Evolutionary conservation across 2,329 filamentous ascomycete species (phyloP), one percentile per base, ranked within the genome.

Genomic region (Aspergillus fructus): DNA sequence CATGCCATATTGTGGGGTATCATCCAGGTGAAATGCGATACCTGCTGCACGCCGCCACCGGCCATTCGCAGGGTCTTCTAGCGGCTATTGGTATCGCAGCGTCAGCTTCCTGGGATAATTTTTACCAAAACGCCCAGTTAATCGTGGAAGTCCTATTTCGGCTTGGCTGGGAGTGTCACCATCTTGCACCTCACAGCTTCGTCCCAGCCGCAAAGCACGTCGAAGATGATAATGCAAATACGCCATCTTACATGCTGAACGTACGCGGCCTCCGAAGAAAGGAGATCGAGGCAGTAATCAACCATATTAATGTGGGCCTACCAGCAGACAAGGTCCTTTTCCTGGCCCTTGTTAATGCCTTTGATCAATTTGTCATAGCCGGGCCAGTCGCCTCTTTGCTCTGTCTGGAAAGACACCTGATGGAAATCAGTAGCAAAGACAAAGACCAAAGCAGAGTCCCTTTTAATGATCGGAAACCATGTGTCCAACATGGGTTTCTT

Each of bases 21-120:
- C 59, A 62, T 21, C 74, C 74, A 0, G 72, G 71, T 3, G 66
- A 71, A 7, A 54, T 75, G 49, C 60, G 65, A 11, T 53, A 60
- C 24, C 53, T 48, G 27, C 64, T 65, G 45, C 60, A 43, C 50
- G 70, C 64, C 4, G 57, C 67, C 1, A 71, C 72, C 3, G 75
- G 75, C 4, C 75, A 77, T 56, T 75, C 72, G 3, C 75, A 78
- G 47, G 75, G 75, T 12, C 61, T 77, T 9, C 58, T 76, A 17
- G 63, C 71, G 12, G 73, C 75, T 3, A 69, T 73, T 17, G 66
- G 63, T n/a, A 64, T 76, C 2, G 65, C 75, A 1, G 63, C 65
- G 1, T 70, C 69, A 0, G 62, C 64, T 6, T 66, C 66, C 1
- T 77, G 74, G 74, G 66, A 69, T 13, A 62, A 63, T 6, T 75